Evolutionary conservation across 441 rosid genomes (phyloP).

Genomic region (Kokia cookei): DNA sequence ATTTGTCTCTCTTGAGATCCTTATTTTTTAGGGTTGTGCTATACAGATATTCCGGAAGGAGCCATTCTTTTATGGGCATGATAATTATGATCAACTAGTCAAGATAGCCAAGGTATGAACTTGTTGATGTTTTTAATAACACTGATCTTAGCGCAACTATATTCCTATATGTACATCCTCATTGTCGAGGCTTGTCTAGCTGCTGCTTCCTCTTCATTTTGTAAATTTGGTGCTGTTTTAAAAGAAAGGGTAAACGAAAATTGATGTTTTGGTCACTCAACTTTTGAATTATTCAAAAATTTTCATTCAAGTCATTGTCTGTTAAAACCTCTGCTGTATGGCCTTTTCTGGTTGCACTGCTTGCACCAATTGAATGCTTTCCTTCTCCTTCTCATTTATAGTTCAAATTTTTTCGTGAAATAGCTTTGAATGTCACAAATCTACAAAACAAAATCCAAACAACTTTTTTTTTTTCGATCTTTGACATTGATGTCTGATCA

Average conservation of each 20-base stretch:
- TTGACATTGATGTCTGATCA: too few relatives aligned
- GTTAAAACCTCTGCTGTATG: too few relatives aligned
- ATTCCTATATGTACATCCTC: not conserved
- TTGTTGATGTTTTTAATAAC: not conserved
- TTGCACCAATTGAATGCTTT: too few relatives aligned
- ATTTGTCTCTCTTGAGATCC: constrained; percentile 8
- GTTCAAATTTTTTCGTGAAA: too few relatives aligned
- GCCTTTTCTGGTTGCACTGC: too few relatives aligned
- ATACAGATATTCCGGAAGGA: constrained; percentile 83
- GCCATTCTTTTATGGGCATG: constrained; percentile 89
- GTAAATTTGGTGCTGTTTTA: not conserved
- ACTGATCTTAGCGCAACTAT: not conserved
- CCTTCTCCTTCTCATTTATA: too few relatives aligned
- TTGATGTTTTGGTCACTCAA: too few relatives aligned
- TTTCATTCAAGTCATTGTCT: too few relatives aligned
- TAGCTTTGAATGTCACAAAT: too few relatives aligned
- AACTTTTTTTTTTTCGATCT: too few relatives aligned
- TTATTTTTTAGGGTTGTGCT: constrained; percentile 21
- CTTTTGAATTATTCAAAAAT: too few relatives aligned
- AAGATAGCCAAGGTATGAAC: constrained; percentile 74
- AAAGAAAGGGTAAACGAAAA: not conserved
- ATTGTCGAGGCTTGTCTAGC: not conserved
- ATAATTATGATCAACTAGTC: constrained; percentile 79
- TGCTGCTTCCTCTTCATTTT: not conserved
- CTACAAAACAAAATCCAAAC: too few relatives aligned